Percentiles rank a stretch among this genome's conserved stretches.
phyloP scores from a whole-genome alignment of 148 eudicot species.

The Cornus kousa region DNA sequence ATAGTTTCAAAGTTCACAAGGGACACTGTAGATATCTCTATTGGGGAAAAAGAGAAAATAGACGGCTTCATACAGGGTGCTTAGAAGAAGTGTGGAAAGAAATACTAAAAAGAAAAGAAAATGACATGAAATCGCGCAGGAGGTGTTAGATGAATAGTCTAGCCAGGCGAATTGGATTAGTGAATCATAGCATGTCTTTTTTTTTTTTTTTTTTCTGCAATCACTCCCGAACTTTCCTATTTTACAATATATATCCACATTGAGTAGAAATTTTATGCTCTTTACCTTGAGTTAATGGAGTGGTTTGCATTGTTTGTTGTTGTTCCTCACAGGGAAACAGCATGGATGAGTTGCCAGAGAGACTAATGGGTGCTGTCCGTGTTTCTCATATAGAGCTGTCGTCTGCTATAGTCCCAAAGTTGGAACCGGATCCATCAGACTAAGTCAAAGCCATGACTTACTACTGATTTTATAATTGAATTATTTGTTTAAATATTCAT shows the following conservation, averaged over 20 bases:
- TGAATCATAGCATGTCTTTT: no score
- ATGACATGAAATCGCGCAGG: no score
- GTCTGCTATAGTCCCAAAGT: constrained; percentile 77
- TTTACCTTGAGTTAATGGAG: constrained; percentile 1
- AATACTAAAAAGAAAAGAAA: background rate
- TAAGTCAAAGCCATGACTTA: background rate
- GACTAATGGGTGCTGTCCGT: constrained; percentile 84
- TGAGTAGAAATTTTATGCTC: background rate
- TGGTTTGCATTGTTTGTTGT: constrained; percentile 5
- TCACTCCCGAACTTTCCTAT: no score
- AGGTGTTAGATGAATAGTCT: no score
- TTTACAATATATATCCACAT: background rate
- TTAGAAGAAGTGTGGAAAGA: background rate
- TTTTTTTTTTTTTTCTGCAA: background rate
- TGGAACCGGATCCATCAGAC: constrained; percentile 55
- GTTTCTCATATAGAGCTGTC: constrained; percentile 82
- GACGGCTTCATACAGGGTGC: no score
- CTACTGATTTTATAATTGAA: background rate
- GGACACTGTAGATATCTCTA: no score
- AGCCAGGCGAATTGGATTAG: no score
- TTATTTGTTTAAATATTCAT: background rate
- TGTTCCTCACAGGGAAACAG: constrained; percentile 58
- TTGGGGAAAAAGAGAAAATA: no score
- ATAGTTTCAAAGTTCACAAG: background rate
- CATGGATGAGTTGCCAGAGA: constrained; percentile 84